phyloP scores from a whole-genome alignment of 2,329 filamentous ascomycete species.

The Verticillium dahliae region DNA sequence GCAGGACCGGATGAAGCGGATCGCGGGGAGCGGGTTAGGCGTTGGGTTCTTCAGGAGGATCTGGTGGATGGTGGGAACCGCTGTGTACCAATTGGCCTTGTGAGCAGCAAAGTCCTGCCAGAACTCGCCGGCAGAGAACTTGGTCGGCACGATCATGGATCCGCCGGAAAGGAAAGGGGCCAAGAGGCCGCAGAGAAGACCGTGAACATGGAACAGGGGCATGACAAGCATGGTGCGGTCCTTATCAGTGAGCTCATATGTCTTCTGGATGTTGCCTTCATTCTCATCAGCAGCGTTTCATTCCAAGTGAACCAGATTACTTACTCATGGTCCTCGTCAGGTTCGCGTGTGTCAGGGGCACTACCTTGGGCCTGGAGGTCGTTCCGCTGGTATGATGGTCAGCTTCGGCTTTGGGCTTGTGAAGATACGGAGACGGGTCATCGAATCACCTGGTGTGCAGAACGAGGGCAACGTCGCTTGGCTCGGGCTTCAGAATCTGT shows the following conservation, averaged over 20 bases:
- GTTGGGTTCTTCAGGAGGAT: constrained; percentile 71
- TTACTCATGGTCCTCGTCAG: constrained; percentile 72
- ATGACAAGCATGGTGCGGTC: constrained; percentile 84
- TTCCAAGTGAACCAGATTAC: constrained; percentile 14
- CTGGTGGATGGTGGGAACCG: constrained; percentile 88
- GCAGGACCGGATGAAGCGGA: constrained; percentile 84
- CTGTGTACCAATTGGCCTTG: constrained; percentile 85
- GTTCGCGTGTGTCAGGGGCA: constrained; percentile 74
- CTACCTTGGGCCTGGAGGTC: constrained; percentile 78
- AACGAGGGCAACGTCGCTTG: constrained; percentile 76
- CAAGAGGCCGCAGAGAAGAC: constrained; percentile 76
- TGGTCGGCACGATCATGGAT: constrained; percentile 70
- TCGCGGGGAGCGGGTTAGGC: constrained; percentile 61
- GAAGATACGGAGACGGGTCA: neutral
- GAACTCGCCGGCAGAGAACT: constrained; percentile 78
- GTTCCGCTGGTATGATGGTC: constrained; percentile 50
- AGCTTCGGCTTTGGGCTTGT: neutral
- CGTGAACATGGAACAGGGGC: constrained; percentile 87
- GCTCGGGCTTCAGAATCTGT: constrained; percentile 42
- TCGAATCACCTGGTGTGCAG: constrained; percentile 60
- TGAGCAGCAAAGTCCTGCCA: constrained; percentile 71
- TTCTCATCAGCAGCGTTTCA: neutral
- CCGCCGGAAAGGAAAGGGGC: constrained; percentile 70
- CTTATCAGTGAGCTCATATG: constrained; percentile 62
- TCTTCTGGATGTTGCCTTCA: constrained; percentile 67